Evolutionary conservation across 169 alveolate species (phyloP).

Genomic region (Theileria sp.): DNA sequence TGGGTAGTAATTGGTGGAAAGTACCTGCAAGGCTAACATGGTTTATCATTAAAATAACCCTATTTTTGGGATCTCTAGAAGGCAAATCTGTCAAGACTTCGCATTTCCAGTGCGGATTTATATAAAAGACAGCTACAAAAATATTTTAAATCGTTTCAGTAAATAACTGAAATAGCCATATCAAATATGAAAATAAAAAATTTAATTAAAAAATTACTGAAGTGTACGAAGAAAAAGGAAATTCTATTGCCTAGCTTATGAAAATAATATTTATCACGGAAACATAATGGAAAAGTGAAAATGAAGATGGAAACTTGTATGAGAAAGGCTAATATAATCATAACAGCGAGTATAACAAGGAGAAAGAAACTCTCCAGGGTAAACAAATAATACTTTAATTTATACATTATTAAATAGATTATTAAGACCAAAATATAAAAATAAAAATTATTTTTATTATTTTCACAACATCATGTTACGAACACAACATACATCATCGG

Average conservation of each 20-base stretch:
- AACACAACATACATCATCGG: neutral
- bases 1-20: neutral
- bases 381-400: neutral
- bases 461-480: neutral
- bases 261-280: constrained; percentile 14
- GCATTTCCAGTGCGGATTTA: constrained; percentile 41
- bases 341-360: neutral
- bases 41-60: constrained; percentile 41
- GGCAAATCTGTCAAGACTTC: constrained; percentile 39
- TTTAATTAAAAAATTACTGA: constrained; percentile 1
- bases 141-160: neutral
- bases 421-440: neutral
- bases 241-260: constrained; percentile 25
- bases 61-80: constrained; percentile 21
- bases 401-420: constrained; percentile 9
- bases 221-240: neutral
- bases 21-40: constrained; percentile 30
- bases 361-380: constrained; percentile 25
- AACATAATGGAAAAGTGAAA: constrained; percentile 12
- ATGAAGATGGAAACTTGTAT: constrained; percentile 1
- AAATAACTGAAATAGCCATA: neutral
- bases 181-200: neutral
- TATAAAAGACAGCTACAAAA: constrained; percentile 16
- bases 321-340: neutral
- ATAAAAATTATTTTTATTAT: neutral